Evolutionary conservation across 2,329 filamentous ascomycete species (phyloP), one percentile per base, ranked within the genome.

Genomic region (Metarhizium robertsii): DNA sequence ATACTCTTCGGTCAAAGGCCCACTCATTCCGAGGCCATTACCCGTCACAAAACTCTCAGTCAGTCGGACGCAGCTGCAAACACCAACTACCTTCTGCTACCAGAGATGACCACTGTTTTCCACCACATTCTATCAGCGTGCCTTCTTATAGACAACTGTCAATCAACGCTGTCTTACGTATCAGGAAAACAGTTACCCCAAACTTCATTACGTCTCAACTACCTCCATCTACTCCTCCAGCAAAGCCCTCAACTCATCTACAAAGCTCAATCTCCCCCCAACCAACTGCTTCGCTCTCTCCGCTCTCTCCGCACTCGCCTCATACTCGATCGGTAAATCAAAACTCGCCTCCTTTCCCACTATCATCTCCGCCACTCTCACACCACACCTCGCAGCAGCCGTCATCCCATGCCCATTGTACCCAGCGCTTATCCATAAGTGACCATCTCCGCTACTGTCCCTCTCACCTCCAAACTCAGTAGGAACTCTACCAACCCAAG

Each of bases 341-440:
- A 77, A 70, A 0, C 65, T 67, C 13, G 63, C 61, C n/a, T 63
- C 63, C 25, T 66, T 66, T 1, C 73, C 73, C 55, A 77, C 62
- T 53, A 88, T 80, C 74, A 86, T 79, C 50, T 79, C 71, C 10
- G 81, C 85, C 13, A 82, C 79, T 1, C 82, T 82, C 57, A 83
- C 80, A 2, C 79, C 88, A 61, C 80, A 84, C 45, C 89, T 71
- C 59, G 84, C 84, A 16, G 86, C 83, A 61, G 85, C 84, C 20
- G 87, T 86, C 87, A 91, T 90, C 0, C 88, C 88, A 67, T 92
- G 88, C 0, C 84, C 86, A 5, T 85, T 86, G 63, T 86, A 90
- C 3, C 84, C 87, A 2, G 78, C 85, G 58, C 78, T 79, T 13
- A 90, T 60, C 73, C 77, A 90, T 54, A 89, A 60, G 32, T 55